phyloP scores from a whole-genome alignment of 129 eudicot species.

The Smallanthus sonchifolius region DNA sequence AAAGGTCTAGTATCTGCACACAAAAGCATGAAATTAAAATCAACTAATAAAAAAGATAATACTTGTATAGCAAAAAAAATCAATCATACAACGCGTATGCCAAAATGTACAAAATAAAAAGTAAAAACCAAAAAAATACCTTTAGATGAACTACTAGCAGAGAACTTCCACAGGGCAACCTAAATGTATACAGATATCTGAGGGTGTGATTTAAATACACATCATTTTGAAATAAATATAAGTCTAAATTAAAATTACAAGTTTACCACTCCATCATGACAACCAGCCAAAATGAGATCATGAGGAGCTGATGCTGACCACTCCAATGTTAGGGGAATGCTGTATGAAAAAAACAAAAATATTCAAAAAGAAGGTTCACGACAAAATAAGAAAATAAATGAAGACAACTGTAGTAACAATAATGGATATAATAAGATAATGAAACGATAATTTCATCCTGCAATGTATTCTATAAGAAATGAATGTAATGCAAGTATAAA shows the following conservation, averaged over 20 bases:
- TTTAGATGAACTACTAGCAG: constrained; percentile 42
- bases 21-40: constrained; percentile 17
- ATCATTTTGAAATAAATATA: not conserved
- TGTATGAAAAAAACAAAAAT: constrained; percentile 29
- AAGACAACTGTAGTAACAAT: not conserved
- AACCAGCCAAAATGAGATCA: constrained; percentile 89
- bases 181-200: constrained; percentile 31
- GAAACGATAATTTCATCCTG: not conserved
- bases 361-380: not conserved
- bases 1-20: constrained; percentile 83
- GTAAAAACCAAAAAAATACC: constrained; percentile 40
- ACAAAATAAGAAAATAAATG: not conserved
- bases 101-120: not conserved
- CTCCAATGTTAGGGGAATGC: constrained; percentile 85
- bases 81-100: not conserved
- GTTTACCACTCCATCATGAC: constrained; percentile 98
- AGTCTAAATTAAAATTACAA: not conserved
- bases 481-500: not conserved
- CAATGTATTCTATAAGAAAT: not conserved
- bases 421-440: not conserved
- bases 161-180: constrained; percentile 97
- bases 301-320: constrained; percentile 90
- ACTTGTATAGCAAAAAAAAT: not conserved
- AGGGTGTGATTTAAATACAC: not conserved
- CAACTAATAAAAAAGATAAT: constrained; percentile 1